Conservation (phyloP, 805 yeast genomes). For the Candida multigemmis region DNA sequence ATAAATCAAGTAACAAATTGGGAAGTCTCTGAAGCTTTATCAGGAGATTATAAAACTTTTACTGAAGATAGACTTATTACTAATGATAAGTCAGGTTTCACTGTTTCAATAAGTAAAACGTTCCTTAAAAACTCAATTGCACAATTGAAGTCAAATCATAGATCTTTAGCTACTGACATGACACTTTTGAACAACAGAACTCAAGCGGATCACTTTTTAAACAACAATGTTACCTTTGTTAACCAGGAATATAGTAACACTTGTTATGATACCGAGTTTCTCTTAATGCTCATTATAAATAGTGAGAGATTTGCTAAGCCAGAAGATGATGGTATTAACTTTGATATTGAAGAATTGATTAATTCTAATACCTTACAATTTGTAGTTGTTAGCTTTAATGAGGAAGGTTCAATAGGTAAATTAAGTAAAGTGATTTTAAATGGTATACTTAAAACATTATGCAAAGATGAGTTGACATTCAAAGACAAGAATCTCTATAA, state of each 20-base stretch:
- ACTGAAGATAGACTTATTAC: constrained; percentile 38
- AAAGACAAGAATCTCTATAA: constrained; percentile 51
- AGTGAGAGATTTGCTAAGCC: constrained; percentile 51
- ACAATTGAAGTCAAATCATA: background rate
- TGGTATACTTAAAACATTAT: constrained; percentile 35
- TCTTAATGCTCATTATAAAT: constrained; percentile 51
- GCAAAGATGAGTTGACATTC: constrained; percentile 20
- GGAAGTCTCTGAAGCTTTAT: constrained; percentile 46
- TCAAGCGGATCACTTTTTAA: constrained; percentile 15
- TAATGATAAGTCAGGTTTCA: constrained; percentile 35
- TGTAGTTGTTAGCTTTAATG: constrained; percentile 36
- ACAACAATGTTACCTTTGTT: constrained; percentile 6
- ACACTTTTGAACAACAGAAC: constrained; percentile 12
- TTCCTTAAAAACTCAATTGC: constrained; percentile 41
- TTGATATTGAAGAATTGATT: constrained; percentile 48
- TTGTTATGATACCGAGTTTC: constrained; percentile 63
- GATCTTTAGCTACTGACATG: background rate
- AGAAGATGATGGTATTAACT: constrained; percentile 14
- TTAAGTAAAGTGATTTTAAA: constrained; percentile 37
- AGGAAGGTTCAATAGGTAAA: constrained; percentile 11
- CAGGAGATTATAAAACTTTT: constrained; percentile 35
- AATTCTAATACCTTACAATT: constrained; percentile 49
- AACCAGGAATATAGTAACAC: constrained; percentile 15
- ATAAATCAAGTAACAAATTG: constrained; percentile 51
- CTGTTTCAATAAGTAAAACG: constrained; percentile 41